These are phyloP conservation scores for Fimicolochytrium jonesii DNA, from an alignment of 192 early-diverging fungal species.

Conservation along the genomic window DNA sequence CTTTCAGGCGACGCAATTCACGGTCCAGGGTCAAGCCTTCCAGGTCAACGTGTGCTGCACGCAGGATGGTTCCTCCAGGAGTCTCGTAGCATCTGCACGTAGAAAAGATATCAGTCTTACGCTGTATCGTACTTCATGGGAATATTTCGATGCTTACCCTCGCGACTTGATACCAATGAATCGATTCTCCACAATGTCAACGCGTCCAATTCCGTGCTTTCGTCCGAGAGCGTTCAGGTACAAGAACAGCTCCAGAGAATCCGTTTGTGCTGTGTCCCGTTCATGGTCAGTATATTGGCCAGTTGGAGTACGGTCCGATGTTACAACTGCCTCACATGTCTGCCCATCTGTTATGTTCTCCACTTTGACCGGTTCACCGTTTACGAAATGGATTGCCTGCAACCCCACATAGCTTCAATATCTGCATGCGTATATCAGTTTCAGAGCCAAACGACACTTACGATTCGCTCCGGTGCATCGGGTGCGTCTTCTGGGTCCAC, in stretches of 20 bases:
- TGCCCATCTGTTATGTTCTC: constrained; percentile 74
- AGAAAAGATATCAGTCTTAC: too few relatives aligned
- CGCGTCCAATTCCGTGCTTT: constrained; percentile 95
- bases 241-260: constrained; percentile 81
- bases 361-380: constrained; percentile 86
- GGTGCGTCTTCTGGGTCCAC: constrained; percentile 96
- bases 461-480: constrained; percentile 91
- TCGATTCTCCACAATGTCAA: constrained; percentile 99
- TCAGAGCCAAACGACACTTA: too few relatives aligned
- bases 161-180: constrained; percentile 99
- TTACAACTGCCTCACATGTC: constrained; percentile 26
- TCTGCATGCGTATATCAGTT: too few relatives aligned
- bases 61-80: constrained; percentile 93
- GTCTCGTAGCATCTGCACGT: constrained; percentile 86
- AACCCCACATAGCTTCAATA: too few relatives aligned
- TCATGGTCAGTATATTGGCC: too few relatives aligned
- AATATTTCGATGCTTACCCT: constrained; percentile 45
- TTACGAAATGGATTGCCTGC: constrained; percentile 75
- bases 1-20: constrained; percentile 88
- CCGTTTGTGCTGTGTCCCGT: constrained; percentile 53
- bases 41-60: constrained; percentile 91
- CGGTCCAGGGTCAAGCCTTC: constrained; percentile 95
- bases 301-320: too few relatives aligned
- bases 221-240: constrained; percentile 94
- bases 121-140: not conserved